Evolutionary conservation across 1,284 basidiomycete genomes (phyloP).

Genomic region (Ustilago curta): DNA sequence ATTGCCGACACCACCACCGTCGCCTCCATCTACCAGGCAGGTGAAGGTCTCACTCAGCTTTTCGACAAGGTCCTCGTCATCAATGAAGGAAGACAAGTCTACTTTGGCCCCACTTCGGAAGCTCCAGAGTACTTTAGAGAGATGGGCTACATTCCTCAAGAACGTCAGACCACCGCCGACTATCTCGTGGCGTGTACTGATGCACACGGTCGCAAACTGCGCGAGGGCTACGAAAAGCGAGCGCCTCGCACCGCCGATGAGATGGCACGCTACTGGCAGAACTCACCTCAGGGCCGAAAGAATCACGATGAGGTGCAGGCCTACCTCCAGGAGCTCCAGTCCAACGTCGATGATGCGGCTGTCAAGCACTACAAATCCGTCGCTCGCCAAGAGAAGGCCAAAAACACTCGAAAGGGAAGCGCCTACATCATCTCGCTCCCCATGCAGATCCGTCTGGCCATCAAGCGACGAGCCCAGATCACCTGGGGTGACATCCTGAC

Average conservation of each 20-base stretch:
- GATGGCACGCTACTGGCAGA: constrained; percentile 48
- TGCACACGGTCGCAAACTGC: constrained; percentile 69
- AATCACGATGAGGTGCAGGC: constrained; percentile 46
- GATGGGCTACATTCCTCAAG: constrained; percentile 69
- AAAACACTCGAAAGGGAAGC: constrained; percentile 30
- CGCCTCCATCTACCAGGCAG: constrained; percentile 63
- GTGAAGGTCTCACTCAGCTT: constrained; percentile 56
- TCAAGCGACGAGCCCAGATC: constrained; percentile 78
- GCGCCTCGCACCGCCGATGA: constrained; percentile 62
- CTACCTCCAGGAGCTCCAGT: constrained; percentile 41
- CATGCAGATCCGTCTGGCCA: constrained; percentile 76
- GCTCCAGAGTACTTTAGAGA: constrained; percentile 59
- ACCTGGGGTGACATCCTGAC: constrained; percentile 74
- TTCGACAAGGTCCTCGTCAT: constrained; percentile 66
- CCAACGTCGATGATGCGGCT: constrained; percentile 25
- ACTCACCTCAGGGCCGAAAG: constrained; percentile 44
- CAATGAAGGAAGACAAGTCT: constrained; percentile 66
- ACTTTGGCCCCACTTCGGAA: constrained; percentile 57
- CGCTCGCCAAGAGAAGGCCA: constrained; percentile 50
- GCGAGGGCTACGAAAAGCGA: constrained; percentile 60
- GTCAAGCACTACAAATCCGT: constrained; percentile 41
- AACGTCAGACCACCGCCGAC: constrained; percentile 69
- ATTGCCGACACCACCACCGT: constrained; percentile 46
- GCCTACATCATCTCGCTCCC: constrained; percentile 57
- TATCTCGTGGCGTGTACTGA: constrained; percentile 71